phyloP scores from a whole-genome alignment of 1,284 basidiomycete genomes.

The Abortiporus biennis region DNA sequence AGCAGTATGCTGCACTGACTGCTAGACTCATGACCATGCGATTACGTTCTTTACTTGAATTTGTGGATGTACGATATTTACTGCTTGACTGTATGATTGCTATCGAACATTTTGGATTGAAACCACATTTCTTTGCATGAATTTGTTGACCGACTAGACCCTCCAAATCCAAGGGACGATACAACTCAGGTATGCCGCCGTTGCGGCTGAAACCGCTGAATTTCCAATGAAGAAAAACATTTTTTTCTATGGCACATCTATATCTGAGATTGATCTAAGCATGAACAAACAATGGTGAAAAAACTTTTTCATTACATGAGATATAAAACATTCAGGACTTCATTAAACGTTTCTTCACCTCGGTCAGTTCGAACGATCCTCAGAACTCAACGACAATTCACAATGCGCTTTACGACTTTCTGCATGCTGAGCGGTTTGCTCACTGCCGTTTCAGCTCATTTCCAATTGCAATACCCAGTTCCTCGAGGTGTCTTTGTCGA shows the following conservation, averaged over 20 bases:
- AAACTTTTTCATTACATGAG: slow-evolving; percentile 21
- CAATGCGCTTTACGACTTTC: slow-evolving; percentile 26
- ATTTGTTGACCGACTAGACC: background rate
- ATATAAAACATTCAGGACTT: background rate
- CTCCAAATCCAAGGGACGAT: too few relatives aligned
- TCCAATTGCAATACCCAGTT: slow-evolving; percentile 60
- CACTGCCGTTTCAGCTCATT: slow-evolving; percentile 52
- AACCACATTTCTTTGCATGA: background rate
- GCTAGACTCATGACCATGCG: slow-evolving; percentile 10
- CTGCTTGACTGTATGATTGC: too few relatives aligned
- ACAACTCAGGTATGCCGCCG: too few relatives aligned
- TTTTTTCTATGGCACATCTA: too few relatives aligned
- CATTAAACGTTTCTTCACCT: too few relatives aligned
- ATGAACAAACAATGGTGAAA: slow-evolving; percentile 24
- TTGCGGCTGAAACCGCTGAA: too few relatives aligned
- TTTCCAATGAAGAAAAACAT: too few relatives aligned
- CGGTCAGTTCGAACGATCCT: too few relatives aligned
- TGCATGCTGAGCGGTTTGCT: slow-evolving; percentile 20
- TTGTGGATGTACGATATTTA: too few relatives aligned
- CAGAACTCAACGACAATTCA: too few relatives aligned
- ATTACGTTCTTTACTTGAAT: background rate
- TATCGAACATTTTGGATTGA: too few relatives aligned
- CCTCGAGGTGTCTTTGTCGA: slow-evolving; percentile 56
- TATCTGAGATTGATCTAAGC: too few relatives aligned
- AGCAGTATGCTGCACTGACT: slow-evolving; percentile 19